Base-by-base conservation (phyloP, 139 green algal species). In the Marvania coccoides region DNA sequence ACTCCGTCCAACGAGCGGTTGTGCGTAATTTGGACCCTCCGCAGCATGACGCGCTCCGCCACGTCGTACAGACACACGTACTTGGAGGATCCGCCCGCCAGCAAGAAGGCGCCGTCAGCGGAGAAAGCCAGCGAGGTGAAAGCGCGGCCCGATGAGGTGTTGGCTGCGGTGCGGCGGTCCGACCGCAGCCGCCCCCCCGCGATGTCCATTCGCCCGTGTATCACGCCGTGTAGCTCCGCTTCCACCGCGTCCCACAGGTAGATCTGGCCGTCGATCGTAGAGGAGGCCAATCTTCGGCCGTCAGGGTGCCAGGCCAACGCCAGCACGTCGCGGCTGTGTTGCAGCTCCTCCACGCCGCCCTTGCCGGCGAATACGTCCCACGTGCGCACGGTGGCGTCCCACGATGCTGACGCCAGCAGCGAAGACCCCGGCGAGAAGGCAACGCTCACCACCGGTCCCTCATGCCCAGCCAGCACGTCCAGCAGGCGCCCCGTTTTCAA, bases 61-160 rank as follows among this genome's bases (percentile, higher is more conserved):
- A 94, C 85, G 63, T 99, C 94, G 71, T 99, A 99, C 57, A 98
- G 70, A 70, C 95, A 98, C 29, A 98, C 88, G 42, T 81, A 95
- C 74, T 91, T 87, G 58, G 63, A 75, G 58, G 33, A 81, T 19
- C 87, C 92, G 15, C 81, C 91, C 23, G 86, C 93, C 48, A 98
- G 71, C 47, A 98, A 77, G 61, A 90, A 83, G 38, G 76, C 54
- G 31, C 93, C 93, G 63, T 98, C 93, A 12, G 92, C 92, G 19
- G 71, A 87, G 83, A 85, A 98, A n/a, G 77, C 69, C 40, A 98
- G 76, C 0, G 75, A 90, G 37, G 80, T 91, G 80, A 98, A 98
- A 55, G 75, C 81, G 3, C 82, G 76, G 15, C 85, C 89, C 8
- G 72, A 78, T 19, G 73, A 69, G n/a, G 76, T 30, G 74, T 94